Conservation (phyloP, 2,329 filamentous ascomycete genomes). For the Periconia sp. region DNA sequence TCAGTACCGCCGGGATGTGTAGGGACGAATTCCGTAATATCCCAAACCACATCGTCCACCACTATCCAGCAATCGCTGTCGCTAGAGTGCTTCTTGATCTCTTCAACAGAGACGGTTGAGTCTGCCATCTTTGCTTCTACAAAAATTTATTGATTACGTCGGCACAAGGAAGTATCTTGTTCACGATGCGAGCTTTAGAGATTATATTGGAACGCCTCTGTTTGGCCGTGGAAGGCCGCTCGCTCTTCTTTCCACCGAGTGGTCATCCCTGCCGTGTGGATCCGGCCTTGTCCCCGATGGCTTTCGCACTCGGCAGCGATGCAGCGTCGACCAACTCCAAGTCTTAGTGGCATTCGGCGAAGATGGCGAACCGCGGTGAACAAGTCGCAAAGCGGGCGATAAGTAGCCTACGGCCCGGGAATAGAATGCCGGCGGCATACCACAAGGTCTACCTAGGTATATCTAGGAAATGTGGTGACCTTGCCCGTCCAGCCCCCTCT, state of each 20-base stretch:
- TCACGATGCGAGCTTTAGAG: background rate
- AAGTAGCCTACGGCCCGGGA: background rate
- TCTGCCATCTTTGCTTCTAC: background rate
- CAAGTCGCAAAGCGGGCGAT: background rate
- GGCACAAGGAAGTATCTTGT: background rate
- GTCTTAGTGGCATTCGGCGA: background rate
- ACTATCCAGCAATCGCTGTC: slow-evolving; percentile 63
- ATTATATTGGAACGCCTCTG: slow-evolving; percentile 6
- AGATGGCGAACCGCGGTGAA: background rate
- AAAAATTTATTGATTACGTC: background rate
- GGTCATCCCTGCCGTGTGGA: background rate
- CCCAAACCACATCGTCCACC: slow-evolving; percentile 68
- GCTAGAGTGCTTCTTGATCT: slow-evolving; percentile 19
- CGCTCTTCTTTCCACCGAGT: slow-evolving; percentile 5
- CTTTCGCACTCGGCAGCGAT: background rate
- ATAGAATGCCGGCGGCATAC: background rate
- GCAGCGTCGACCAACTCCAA: background rate
- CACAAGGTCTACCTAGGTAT: background rate
- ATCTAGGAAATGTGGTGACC: slow-evolving; percentile 1
- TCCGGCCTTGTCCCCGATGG: slow-evolving; percentile 5
- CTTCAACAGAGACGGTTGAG: slow-evolving; percentile 14
- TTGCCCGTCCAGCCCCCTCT: background rate
- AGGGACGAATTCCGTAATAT: slow-evolving; percentile 66
- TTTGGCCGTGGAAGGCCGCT: background rate
- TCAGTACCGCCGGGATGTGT: slow-evolving; percentile 62